Conservation (phyloP, 805 yeast species). For the Spathaspora girioi region DNA sequence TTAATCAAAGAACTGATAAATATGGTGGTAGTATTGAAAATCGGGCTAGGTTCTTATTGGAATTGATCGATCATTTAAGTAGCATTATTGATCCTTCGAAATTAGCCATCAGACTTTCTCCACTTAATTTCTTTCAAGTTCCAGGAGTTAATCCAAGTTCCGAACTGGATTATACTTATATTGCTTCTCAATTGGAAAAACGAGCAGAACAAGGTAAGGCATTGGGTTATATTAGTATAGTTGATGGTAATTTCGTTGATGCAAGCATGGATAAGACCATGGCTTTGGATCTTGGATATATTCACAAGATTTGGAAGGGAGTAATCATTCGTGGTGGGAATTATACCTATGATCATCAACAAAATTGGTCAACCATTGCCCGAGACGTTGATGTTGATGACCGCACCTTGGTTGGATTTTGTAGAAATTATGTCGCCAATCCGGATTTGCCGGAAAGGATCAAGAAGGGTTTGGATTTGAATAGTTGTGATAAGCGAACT, state of each 20-base stretch:
- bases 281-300: conserved; percentile 13
- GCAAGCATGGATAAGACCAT: background rate
- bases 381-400: conserved; percentile 11
- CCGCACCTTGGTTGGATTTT: conserved; percentile 42
- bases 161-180: conserved; percentile 23
- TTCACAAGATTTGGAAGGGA: conserved; percentile 27
- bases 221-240: conserved; percentile 33
- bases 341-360: conserved; percentile 7
- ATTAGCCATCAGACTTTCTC: conserved; percentile 31
- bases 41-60: conserved; percentile 31
- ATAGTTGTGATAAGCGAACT: conserved; percentile 33
- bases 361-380: conserved; percentile 4
- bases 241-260: conserved; percentile 17
- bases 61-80: conserved; percentile 32
- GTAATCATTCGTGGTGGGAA: conserved; percentile 13
- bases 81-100: conserved; percentile 19
- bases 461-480: conserved; percentile 31
- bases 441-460: conserved; percentile 42
- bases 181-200: conserved; percentile 28
- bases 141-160: conserved; percentile 24
- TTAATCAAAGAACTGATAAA: conserved; percentile 30
- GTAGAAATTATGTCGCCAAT: conserved; percentile 40
- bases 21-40: conserved; percentile 38
- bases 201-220: conserved; percentile 23
- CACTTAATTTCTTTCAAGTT: conserved; percentile 29